Base-by-base conservation (phyloP, 306 rosid genomes). In the Pterocarpus santalinus region DNA sequence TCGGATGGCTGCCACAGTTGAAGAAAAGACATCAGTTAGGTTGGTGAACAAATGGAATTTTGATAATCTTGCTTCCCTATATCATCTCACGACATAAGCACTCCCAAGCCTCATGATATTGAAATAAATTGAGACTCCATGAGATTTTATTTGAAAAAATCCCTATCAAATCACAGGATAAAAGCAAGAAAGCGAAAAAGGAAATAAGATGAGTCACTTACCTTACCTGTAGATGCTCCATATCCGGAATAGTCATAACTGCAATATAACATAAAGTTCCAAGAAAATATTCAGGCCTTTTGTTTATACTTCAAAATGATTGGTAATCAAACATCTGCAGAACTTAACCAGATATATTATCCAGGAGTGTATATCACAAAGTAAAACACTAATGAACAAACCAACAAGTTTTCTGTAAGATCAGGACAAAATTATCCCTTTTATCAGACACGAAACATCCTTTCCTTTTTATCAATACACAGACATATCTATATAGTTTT, bases 201-300 rank as follows among this genome's bases (percentile, higher is more conserved):
- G 8, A 51, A 73, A 76, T 38, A 36, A 7, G 49, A 43, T 5
- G 32, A 47, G 60, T 70, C 47, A 77, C 98, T 83, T 86, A 96
- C 99, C 97, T 96, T 96, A 76, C 99, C 99, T 28, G 94, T 79
- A 38, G 98, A 96, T 64, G 91, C 92, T 81, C 99, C 99, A 65
- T 96, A 96, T 44, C 99, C 99, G 55, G 99, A 96, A 84, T 94
- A 96, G 87, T 96, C 99, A 69, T 96, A 96, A 87, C 99, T 96
- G 94, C 87, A 86, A 84, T 28, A 76, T 6, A 73, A 70, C 85
- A 85, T 32, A 80, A 65, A 60, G 44, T 61, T 69, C 76, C 55
- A 73, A 78, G 72, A 74, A 81, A 68, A 72, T 43, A 56, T 61
- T 65, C 8, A 61, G 69, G 34, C 36, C 13, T 57, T 65, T 17